phyloP scores from a whole-genome alignment of 371 early-diverging fungal genomes.

The Circinella umbellata region DNA sequence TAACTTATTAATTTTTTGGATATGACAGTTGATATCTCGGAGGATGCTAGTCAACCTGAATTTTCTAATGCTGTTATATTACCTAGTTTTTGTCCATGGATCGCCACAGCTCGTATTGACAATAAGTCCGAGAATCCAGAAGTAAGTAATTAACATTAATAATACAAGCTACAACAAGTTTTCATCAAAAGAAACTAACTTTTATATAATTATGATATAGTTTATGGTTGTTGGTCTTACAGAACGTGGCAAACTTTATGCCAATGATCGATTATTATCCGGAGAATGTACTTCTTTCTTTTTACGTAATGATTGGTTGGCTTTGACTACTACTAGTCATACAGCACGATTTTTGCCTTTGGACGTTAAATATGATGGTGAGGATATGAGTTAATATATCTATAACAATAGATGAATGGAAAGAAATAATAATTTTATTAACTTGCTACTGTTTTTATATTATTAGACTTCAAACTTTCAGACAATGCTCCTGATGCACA shows the following conservation, averaged over 20 bases:
- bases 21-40: background rate
- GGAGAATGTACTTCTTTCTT: constrained; percentile 87
- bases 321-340: constrained; percentile 89
- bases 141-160: background rate
- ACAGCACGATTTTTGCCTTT: constrained; percentile 76
- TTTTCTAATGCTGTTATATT: constrained; percentile 30
- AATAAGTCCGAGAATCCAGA: constrained; percentile 6
- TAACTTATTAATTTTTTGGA: background rate
- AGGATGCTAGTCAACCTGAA: constrained; percentile 14
- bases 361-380: constrained; percentile 33
- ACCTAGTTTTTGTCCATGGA: constrained; percentile 72
- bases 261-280: constrained; percentile 69
- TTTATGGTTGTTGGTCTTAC: constrained; percentile 74
- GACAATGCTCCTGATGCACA: constrained; percentile 58
- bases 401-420: background rate
- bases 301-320: constrained; percentile 80
- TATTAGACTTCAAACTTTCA: constrained; percentile 52
- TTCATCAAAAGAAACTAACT: background rate
- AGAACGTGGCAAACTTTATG: constrained; percentile 82
- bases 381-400: background rate
- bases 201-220: constrained; percentile 10
- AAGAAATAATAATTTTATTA: too few species aligned
- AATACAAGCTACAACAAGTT: too few species aligned
- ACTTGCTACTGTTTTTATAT: background rate
- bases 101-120: constrained; percentile 63